These are phyloP conservation scores for Acer campestre DNA, from an alignment of 345 rosid species.

Conservation along the genomic window DNA sequence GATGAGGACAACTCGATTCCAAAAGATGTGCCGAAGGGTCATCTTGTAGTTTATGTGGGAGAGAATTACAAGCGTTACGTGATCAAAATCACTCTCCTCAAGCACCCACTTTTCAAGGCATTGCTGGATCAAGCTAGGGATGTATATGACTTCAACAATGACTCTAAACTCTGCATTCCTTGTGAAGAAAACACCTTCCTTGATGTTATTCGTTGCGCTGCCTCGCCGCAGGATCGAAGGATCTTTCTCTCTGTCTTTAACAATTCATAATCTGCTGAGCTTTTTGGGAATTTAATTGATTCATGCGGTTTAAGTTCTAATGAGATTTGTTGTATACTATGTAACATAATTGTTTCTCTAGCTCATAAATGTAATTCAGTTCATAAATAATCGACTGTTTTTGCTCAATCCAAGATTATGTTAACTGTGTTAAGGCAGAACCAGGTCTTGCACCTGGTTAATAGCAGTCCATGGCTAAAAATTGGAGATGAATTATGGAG, in stretches of 20 bases:
- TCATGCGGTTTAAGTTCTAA: conserved; percentile 29
- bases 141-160: conserved; percentile 57
- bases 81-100: conserved; percentile 64
- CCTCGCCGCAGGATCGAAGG: conserved; percentile 43
- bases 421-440: neutral
- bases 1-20: conserved; percentile 54
- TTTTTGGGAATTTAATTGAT: conserved; percentile 30
- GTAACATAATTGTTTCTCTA: conserved; percentile 31
- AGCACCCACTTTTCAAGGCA: conserved; percentile 76
- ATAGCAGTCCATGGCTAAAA: neutral
- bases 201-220: conserved; percentile 64
- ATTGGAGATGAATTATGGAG: neutral
- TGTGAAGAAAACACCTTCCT: conserved; percentile 75
- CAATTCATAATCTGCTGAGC: conserved; percentile 11
- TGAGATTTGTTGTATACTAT: conserved; percentile 20
- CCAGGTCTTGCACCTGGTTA: neutral
- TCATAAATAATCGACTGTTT: neutral
- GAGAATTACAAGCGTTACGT: conserved; percentile 68
- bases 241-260: conserved; percentile 37
- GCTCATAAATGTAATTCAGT: conserved; percentile 24
- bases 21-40: conserved; percentile 84
- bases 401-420: neutral
- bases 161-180: conserved; percentile 77
- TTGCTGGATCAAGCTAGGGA: conserved; percentile 77
- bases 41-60: conserved; percentile 81